Percentiles rank a stretch among this genome's conserved stretches.
These are phyloP conservation scores for Phaffia tasmanica DNA, from an alignment of 768 basidiomycete genomes.

Conservation along the genomic window DNA sequence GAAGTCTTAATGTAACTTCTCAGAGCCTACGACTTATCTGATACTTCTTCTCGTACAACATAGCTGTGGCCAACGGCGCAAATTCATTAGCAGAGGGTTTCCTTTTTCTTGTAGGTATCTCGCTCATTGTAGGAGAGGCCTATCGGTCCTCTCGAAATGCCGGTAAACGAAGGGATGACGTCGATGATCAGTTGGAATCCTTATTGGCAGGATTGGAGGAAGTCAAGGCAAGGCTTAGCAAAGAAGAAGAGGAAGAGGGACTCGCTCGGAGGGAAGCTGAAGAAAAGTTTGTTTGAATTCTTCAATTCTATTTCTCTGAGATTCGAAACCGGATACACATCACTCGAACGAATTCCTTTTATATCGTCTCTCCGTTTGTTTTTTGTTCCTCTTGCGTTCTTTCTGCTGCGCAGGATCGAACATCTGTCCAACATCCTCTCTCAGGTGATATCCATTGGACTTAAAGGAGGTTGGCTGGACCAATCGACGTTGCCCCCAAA, in stretches of 20 bases:
- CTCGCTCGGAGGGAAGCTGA: slow-evolving; percentile 40
- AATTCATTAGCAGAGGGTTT: slow-evolving; percentile 77
- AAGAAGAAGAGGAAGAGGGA: slow-evolving; percentile 30
- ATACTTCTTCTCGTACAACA: slow-evolving; percentile 31
- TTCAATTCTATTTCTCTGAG: neutral
- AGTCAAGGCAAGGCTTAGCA: slow-evolving; percentile 42
- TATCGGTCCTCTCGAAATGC: slow-evolving; percentile 62
- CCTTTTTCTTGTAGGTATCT: slow-evolving; percentile 63
- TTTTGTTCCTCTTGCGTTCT: neutral
- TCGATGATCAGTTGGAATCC: slow-evolving; percentile 49
- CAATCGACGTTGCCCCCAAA: slow-evolving; percentile 1
- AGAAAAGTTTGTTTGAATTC: slow-evolving; percentile 32
- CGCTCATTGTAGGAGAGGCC: slow-evolving; percentile 62
- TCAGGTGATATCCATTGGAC: slow-evolving; percentile 20
- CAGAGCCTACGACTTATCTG: neutral
- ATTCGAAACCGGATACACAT: too few relatives aligned
- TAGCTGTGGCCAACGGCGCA: slow-evolving; percentile 76
- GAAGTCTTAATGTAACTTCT: neutral
- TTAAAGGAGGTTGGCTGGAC: slow-evolving; percentile 20
- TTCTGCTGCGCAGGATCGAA: neutral
- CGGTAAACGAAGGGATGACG: slow-evolving; percentile 57
- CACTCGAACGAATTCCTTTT: neutral
- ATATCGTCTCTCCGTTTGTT: neutral
- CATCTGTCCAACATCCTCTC: slow-evolving; percentile 13
- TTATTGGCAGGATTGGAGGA: slow-evolving; percentile 9